Conservation (phyloP, 768 basidiomycete species). For the Xerocomellus chrysenteron region DNA sequence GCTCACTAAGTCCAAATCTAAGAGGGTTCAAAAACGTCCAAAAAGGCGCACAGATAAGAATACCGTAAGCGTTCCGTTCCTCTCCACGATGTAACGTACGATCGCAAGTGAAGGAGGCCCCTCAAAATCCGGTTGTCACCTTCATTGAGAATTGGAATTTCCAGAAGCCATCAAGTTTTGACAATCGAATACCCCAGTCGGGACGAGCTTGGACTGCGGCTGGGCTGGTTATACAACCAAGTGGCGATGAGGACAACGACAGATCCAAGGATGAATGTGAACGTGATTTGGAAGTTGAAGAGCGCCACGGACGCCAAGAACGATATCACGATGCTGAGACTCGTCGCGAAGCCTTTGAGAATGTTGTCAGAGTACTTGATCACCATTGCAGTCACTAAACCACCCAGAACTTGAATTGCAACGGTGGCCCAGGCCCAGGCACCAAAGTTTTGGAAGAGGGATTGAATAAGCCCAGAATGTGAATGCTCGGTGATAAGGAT, state of each 20-base stretch:
- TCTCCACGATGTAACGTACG: background rate
- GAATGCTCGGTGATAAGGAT: conserved; percentile 55
- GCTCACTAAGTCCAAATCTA: conserved; percentile 31
- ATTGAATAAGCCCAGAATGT: conserved; percentile 41
- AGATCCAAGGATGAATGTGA: conserved; percentile 83
- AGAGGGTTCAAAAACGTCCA: conserved; percentile 21
- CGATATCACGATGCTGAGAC: conserved; percentile 89
- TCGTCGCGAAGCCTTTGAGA: conserved; percentile 93
- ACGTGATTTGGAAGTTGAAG: conserved; percentile 86
- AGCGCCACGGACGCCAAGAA: conserved; percentile 90
- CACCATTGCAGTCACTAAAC: conserved; percentile 87
- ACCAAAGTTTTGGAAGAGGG: conserved; percentile 83
- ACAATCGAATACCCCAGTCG: conserved; percentile 28
- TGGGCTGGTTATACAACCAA: conserved; percentile 84
- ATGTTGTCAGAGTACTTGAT: conserved; percentile 95
- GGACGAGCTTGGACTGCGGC: conserved; percentile 33
- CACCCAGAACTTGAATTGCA: conserved; percentile 85
- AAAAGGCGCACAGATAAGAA: conserved; percentile 18
- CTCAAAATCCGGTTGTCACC: background rate
- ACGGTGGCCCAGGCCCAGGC: conserved; percentile 92
- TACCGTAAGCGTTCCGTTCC: conserved; percentile 17
- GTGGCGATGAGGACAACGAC: conserved; percentile 83
- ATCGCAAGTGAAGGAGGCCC: conserved; percentile 2
- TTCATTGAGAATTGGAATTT: background rate
- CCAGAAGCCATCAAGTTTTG: conserved; percentile 19